phyloP scores from a whole-genome alignment of 2,329 filamentous ascomycete species.

The Onygenales sp. region DNA sequence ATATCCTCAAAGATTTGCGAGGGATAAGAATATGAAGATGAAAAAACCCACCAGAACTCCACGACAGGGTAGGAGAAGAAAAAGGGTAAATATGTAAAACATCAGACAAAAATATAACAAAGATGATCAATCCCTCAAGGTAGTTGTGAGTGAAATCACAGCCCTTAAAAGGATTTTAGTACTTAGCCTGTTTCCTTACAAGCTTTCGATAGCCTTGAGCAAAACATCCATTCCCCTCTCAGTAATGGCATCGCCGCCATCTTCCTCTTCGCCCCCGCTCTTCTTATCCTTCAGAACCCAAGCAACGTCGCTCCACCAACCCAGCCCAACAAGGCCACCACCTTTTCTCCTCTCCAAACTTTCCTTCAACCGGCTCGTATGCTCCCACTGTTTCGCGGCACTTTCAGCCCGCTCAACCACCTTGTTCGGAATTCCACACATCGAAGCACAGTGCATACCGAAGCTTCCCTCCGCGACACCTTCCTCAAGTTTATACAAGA shows the following conservation, averaged over 20 bases:
- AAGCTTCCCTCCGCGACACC: constrained; percentile 95
- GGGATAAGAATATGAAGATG: no score
- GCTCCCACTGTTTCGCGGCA: constrained; percentile 87
- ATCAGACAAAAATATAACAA: no score
- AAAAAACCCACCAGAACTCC: no score
- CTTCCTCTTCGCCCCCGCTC: constrained; percentile 16
- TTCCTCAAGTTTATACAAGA: constrained; percentile 86
- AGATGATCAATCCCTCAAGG: no score
- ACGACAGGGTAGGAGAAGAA: no score
- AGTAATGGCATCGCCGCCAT: constrained; percentile 27
- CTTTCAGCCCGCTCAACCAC: constrained; percentile 81
- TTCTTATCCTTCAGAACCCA: constrained; percentile 55
- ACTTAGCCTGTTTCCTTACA: constrained; percentile 28
- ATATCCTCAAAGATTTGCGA: no score
- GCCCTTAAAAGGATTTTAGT: not conserved
- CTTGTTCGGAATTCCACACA: constrained; percentile 83
- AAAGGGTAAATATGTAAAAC: no score
- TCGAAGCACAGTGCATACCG: constrained; percentile 96
- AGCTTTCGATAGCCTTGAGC: constrained; percentile 45
- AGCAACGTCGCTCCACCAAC: constrained; percentile 78
- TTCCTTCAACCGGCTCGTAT: constrained; percentile 83
- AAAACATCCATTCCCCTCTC: constrained; percentile 48
- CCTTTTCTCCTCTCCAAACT: constrained; percentile 72
- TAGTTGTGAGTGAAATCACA: no score
- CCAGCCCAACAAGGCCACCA: constrained; percentile 73